Percentiles rank a stretch among this genome's conserved stretches.
phyloP scores from a whole-genome alignment of 2,329 filamentous ascomycete species.

The Talaromyces sp. region DNA sequence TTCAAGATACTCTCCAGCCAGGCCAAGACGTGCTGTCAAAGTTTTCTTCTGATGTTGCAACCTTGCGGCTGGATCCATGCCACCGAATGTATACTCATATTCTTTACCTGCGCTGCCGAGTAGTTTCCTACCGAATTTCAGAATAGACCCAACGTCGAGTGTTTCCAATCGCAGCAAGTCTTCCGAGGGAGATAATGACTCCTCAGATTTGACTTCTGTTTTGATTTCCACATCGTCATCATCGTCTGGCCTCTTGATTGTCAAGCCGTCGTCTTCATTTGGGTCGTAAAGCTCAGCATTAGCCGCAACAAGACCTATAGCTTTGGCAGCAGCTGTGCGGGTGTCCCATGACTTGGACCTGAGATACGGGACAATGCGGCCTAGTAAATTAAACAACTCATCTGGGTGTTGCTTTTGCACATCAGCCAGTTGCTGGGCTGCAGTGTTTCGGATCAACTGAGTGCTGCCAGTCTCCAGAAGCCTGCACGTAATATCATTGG shows the following conservation, averaged over 20 bases:
- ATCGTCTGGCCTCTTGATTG: slow-evolving; percentile 46
- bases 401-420: slow-evolving; percentile 98
- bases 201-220: slow-evolving; percentile 29
- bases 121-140: slow-evolving; percentile 79
- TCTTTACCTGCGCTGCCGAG: slow-evolving; percentile 76
- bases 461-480: slow-evolving; percentile 97
- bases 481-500: slow-evolving; percentile 47
- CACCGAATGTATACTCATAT: slow-evolving; percentile 78
- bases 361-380: slow-evolving; percentile 90
- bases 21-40: slow-evolving; percentile 73
- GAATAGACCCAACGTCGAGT: slow-evolving; percentile 73
- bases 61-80: slow-evolving; percentile 75
- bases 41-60: slow-evolving; percentile 88
- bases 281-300: slow-evolving; percentile 87
- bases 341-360: slow-evolving; percentile 97
- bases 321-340: slow-evolving; percentile 85
- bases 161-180: slow-evolving; percentile 68
- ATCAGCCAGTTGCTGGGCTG: slow-evolving; percentile 92
- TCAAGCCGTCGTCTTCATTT: slow-evolving; percentile 65
- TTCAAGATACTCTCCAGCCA: slow-evolving; percentile 79
- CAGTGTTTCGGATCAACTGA: slow-evolving; percentile 90
- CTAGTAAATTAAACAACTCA: slow-evolving; percentile 92
- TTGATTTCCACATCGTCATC: slow-evolving; percentile 46
- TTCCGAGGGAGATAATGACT: slow-evolving; percentile 42
- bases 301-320: slow-evolving; percentile 88